Evolutionary conservation across 2,329 filamentous ascomycete species (phyloP), one percentile per base, ranked within the genome.

Genomic region (Plectosphaerella sp.): DNA sequence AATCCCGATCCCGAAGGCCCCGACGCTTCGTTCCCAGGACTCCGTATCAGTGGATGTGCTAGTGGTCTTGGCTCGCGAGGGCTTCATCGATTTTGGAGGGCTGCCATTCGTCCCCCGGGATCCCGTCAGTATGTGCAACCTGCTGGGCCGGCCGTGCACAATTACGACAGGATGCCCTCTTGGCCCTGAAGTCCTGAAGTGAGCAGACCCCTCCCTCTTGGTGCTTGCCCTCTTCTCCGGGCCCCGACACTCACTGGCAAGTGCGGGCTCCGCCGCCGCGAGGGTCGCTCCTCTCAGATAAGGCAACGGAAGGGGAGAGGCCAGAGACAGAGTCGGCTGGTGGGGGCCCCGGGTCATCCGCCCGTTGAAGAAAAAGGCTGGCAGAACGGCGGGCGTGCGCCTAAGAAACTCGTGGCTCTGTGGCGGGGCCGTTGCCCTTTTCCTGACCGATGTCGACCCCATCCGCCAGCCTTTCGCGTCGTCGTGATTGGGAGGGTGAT

Each of bases 241-340:
- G 18, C 41, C 37, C 28, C 28, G 28, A 33, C 28, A 33, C 28
- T 33, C 28, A 12, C 28, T 33, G 28, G 11, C 28, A 33, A 33
- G 28, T 33, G 28, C 28, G 11, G 28, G 28, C 28, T 33, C 28
- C 28, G 28, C 28, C 28, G 28, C 28, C 28, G 28, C 28, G 28
- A 35, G 4, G 45, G 49, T 46, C 49, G 48, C 45, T 50, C 47
- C 53, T 49, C 50, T 48, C 52, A 57, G 54, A 57, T 57, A 57
- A 57, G 54, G 50, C 50, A 47, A 16, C 42, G 48, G 48, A 42
- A 49, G 50, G 48, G 48, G 28, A 57, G 53, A 57, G 55, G 55
- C 55, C 48, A 51, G 49, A 47, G 48, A 11, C 9, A 41, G 37
- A 12, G 14, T 8, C 37, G 37, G 37, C 14, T n/a, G 37, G 37